phyloP scores from a whole-genome alignment of 2,329 filamentous ascomycete genomes.

The Cadophora gregata region DNA sequence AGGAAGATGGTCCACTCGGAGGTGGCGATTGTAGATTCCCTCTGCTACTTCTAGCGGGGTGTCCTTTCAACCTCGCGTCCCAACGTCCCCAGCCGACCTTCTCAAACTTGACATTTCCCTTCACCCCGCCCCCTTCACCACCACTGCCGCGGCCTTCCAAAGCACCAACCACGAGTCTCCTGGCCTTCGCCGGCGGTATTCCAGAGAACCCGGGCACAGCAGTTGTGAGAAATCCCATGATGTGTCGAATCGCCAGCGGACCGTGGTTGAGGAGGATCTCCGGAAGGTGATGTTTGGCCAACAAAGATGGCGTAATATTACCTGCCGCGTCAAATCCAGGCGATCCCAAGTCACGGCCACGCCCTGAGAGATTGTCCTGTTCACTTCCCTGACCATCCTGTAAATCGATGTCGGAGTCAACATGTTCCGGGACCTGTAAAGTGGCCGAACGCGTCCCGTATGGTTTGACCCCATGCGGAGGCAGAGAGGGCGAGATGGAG shows the following conservation, averaged over 20 bases:
- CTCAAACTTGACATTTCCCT: constrained; percentile 82
- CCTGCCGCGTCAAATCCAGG: constrained; percentile 71
- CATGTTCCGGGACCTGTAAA: constrained; percentile 58
- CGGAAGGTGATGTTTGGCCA: constrained; percentile 89
- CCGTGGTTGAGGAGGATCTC: constrained; percentile 90
- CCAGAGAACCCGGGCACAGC: constrained; percentile 91
- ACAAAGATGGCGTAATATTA: constrained; percentile 81
- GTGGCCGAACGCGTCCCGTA: constrained; percentile 50
- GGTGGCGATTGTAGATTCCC: constrained; percentile 50
- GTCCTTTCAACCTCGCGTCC: constrained; percentile 80
- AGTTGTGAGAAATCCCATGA: constrained; percentile 93
- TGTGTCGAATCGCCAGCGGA: constrained; percentile 89
- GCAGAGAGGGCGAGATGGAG: constrained; percentile 88
- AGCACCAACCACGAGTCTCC: constrained; percentile 89
- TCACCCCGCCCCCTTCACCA: constrained; percentile 62
- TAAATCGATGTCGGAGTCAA: constrained; percentile 89
- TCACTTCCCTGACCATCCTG: constrained; percentile 64
- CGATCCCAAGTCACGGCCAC: constrained; percentile 34
- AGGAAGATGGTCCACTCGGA: constrained; percentile 50
- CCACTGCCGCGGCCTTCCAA: constrained; percentile 76
- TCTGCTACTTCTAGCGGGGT: constrained; percentile 54
- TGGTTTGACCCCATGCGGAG: constrained; percentile 78
- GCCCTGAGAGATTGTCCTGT: constrained; percentile 34
- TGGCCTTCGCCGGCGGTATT: constrained; percentile 87
- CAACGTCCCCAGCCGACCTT: constrained; percentile 98